Conservation (phyloP, 73 alveolate species). For the Uronychia setigera region DNA sequence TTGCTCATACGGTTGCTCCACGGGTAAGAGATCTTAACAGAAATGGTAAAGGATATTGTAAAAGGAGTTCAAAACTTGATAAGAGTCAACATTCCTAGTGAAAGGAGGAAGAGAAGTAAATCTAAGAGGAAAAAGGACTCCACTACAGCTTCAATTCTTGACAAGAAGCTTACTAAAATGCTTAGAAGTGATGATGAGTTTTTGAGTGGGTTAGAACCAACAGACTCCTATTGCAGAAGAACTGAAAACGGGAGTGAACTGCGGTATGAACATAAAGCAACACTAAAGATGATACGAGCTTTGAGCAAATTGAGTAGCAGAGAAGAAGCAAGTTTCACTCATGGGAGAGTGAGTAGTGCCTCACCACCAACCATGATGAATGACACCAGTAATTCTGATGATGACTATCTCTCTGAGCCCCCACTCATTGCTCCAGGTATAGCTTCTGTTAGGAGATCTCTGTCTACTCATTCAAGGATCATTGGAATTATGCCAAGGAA, state of each 20-base stretch:
- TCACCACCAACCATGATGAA: not conserved
- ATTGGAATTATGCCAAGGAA: not conserved
- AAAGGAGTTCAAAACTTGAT: not conserved
- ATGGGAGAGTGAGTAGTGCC: not conserved
- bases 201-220: not conserved
- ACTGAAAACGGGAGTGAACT: not conserved
- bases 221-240: not conserved
- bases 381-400: not conserved
- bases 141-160: not conserved
- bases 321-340: not conserved
- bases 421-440: not conserved
- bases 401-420: not conserved
- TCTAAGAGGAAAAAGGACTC: slow-evolving; percentile 1
- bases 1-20: not conserved
- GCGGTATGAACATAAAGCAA: not conserved
- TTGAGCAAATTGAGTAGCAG: not conserved
- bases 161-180: not conserved
- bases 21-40: not conserved
- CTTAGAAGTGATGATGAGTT: not conserved
- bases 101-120: not conserved
- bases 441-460: not conserved
- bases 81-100: not conserved
- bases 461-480: not conserved
- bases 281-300: not conserved
- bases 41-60: not conserved